Evolutionary conservation across 441 rosid genomes (phyloP), one percentile per base, ranked within the genome.

Genomic region (Viola pubescens): DNA sequence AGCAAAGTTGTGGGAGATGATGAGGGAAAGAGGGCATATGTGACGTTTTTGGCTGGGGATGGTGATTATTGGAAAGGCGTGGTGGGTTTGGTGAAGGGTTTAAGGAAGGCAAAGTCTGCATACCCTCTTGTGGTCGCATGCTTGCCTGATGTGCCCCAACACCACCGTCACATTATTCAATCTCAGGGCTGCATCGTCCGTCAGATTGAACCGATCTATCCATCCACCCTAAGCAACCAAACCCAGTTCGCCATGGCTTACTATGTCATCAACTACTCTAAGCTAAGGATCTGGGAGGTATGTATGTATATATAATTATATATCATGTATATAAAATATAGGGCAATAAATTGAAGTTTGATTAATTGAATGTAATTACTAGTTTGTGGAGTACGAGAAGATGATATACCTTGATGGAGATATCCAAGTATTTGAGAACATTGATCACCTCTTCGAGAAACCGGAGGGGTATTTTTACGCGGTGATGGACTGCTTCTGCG

Each of bases 331-430:
- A 26, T 26, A 26, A 26, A 26, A 26, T 26, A 26, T 26, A 16
- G 19, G 19, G 19, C 19, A 16, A 16, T 16, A 16, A 16, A 16
- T 16, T 16, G 19, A 16, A 16, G 19, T 16, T 16, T 16, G 19
- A 16, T 16, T 16, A 16, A 16, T 16, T 16, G 19, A 16, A 16
- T 11, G 16, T 0, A 13, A 9, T 48, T 7, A 52, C 68, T 60
- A 89, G 97, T 82, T 89, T 69, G 82, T 82, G 75, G 92, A 89
- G 73, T 89, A 85, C 58, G 78, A 73, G 38, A 89, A 75, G 80
- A 80, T 89, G 92, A 71, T 89, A 64, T 87, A 89, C 65, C 66
- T 89, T 67, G 97, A 89, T 56, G 95, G 95, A 1, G 95, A 89
- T 48, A 83, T 89, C 11, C 97, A 89, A 82, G 95, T 89, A 39